phyloP scores from a whole-genome alignment of 1,284 basidiomycete genomes.

The Moesziomyces sp. region DNA sequence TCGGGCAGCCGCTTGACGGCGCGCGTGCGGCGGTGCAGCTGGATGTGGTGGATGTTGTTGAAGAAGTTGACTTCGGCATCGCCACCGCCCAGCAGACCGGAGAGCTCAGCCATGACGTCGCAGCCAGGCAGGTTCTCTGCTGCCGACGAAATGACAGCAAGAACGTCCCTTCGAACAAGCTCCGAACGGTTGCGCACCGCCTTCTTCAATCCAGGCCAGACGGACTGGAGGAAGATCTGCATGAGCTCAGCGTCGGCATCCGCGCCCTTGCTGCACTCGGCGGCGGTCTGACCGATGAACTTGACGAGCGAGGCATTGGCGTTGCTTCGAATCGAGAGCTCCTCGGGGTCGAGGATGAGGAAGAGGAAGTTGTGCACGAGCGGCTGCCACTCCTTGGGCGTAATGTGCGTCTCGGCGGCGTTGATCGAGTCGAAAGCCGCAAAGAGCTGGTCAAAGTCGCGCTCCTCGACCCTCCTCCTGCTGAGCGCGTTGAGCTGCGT shows the following conservation, averaged over 20 bases:
- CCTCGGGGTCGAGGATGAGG: conserved; percentile 88
- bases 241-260: conserved; percentile 18
- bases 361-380: conserved; percentile 85
- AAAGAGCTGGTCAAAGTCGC: conserved; percentile 89
- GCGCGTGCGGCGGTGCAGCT: conserved; percentile 87
- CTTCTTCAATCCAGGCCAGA: conserved; percentile 86
- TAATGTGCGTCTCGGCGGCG: conserved; percentile 72
- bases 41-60: conserved; percentile 94
- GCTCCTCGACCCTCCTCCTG: conserved; percentile 83
- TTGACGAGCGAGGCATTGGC: conserved; percentile 81
- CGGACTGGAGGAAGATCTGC: conserved; percentile 74
- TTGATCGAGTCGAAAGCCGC: conserved; percentile 82
- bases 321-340: conserved; percentile 86
- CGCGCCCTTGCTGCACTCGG: conserved; percentile 20
- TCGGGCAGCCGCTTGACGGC: conserved; percentile 88
- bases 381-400: conserved; percentile 78
- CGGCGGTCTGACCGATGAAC: conserved; percentile 72
- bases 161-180: conserved; percentile 85
- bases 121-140: conserved; percentile 73
- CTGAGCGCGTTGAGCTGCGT: conserved; percentile 84
- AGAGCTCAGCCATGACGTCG: conserved; percentile 79
- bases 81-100: conserved; percentile 82
- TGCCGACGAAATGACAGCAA: conserved; percentile 82
- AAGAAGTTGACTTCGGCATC: conserved; percentile 98
- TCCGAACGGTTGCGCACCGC: conserved; percentile 84